Evolutionary conservation across 176 grass and related monocot species (phyloP).

Genomic region (Oryza australiensis): DNA sequence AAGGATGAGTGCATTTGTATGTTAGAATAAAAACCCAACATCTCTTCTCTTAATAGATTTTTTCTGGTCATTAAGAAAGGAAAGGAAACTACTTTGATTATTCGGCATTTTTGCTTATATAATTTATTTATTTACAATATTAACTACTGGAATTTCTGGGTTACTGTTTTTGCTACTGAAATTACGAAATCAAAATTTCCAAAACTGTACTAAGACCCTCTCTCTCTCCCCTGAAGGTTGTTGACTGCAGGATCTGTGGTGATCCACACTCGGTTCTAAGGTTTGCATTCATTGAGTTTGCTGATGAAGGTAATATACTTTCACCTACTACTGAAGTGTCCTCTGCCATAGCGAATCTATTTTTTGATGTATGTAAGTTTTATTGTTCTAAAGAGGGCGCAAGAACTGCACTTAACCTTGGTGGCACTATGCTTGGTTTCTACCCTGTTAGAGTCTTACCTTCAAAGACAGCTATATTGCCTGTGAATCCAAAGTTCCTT

Average conservation of each 20-base stretch:
- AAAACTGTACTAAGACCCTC: constrained; percentile 13
- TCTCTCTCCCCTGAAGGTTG: constrained; percentile 53
- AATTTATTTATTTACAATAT: neutral
- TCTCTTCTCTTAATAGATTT: neutral
- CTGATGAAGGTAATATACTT: constrained; percentile 71
- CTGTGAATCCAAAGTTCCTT: constrained; percentile 99
- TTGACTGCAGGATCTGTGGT: constrained; percentile 90
- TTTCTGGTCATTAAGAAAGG: neutral
- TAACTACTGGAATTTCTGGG: neutral
- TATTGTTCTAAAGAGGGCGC: constrained; percentile 54
- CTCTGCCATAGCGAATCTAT: neutral
- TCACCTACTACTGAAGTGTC: neutral
- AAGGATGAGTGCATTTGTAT: neutral
- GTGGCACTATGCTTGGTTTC: constrained; percentile 85
- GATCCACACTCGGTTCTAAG: constrained; percentile 90
- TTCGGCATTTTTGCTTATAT: neutral
- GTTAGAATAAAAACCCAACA: neutral
- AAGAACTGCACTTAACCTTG: constrained; percentile 71
- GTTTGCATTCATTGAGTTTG: constrained; percentile 95
- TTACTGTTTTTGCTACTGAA: neutral
- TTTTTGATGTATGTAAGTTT: constrained; percentile 29
- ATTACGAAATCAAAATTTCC: neutral
- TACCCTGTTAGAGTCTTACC: constrained; percentile 95
- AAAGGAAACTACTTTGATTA: neutral
- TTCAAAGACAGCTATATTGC: constrained; percentile 96